Conservation (phyloP, 179 eudicot genomes). For the Camellia oleifera region DNA sequence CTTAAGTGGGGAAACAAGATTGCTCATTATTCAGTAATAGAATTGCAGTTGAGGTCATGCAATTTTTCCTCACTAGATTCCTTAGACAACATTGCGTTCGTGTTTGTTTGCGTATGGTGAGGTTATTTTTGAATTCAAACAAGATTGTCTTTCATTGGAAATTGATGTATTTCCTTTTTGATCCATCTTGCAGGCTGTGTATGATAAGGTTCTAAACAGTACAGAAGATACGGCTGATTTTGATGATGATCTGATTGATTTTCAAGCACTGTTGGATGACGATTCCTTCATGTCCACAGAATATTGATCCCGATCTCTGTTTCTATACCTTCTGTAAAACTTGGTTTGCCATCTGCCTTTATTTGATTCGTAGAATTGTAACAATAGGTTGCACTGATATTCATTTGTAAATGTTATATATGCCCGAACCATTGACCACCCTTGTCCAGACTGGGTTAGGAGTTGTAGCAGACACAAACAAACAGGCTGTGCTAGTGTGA, state of each 20-base stretch:
- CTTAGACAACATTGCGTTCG: neutral
- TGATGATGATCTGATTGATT: conserved; percentile 41
- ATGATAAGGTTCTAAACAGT: conserved; percentile 26
- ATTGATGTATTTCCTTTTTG: neutral
- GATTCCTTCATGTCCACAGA: conserved; percentile 33
- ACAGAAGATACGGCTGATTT: conserved; percentile 32
- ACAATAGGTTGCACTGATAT: neutral
- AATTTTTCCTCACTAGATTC: neutral
- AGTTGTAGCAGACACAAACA: neutral
- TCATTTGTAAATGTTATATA: neutral
- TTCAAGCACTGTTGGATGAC: conserved; percentile 43
- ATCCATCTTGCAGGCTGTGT: conserved; percentile 32
- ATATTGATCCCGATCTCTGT: neutral
- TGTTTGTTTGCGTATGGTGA: neutral
- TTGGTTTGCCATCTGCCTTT: neutral
- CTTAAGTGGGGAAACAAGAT: neutral
- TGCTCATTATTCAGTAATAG: neutral
- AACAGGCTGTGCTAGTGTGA: neutral
- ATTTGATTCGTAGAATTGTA: neutral
- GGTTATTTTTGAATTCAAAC: neutral
- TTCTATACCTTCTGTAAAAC: neutral
- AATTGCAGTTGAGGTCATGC: neutral
- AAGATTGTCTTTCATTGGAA: neutral
- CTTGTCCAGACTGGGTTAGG: neutral
- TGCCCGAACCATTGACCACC: neutral